A percentile compares a stretch with the other conserved stretches of the same genome.
Conservation (phyloP, 2,329 filamentous ascomycete genomes). For the Annulohypoxylon truncatum region DNA sequence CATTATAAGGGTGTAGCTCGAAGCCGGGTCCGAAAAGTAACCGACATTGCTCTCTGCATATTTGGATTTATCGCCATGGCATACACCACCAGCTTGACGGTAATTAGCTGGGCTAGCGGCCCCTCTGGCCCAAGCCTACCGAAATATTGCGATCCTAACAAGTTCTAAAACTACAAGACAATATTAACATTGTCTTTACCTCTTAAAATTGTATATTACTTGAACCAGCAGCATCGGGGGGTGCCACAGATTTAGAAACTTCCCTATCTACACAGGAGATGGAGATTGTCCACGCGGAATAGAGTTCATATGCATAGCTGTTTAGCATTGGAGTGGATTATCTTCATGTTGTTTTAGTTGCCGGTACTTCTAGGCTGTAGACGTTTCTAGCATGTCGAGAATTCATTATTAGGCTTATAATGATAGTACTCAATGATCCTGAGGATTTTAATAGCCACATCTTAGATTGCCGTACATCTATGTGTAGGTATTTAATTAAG, state of each 20-base stretch:
- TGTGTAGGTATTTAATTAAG: background rate
- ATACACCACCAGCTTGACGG: slow-evolving; percentile 89
- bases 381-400: slow-evolving; percentile 1
- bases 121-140: slow-evolving; percentile 57
- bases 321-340: slow-evolving; percentile 9
- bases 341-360: slow-evolving; percentile 10
- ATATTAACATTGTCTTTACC: slow-evolving; percentile 1
- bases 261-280: slow-evolving; percentile 9
- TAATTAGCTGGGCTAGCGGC: slow-evolving; percentile 84
- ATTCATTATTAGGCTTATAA: slow-evolving; percentile 6
- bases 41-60: slow-evolving; percentile 80
- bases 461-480: background rate
- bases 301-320: slow-evolving; percentile 30
- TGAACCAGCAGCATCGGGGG: slow-evolving; percentile 40
- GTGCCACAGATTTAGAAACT: slow-evolving; percentile 24
- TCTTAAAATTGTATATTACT: slow-evolving; percentile 42
- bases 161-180: slow-evolving; percentile 33
- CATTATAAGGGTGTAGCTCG: slow-evolving; percentile 85
- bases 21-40: slow-evolving; percentile 72
- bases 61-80: slow-evolving; percentile 89
- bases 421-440: slow-evolving; percentile 8
- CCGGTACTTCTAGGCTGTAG: slow-evolving; percentile 4
- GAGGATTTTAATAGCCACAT: background rate
- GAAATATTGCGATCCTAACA: slow-evolving; percentile 65
- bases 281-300: slow-evolving; percentile 13